Percentiles rank a stretch among this genome's conserved stretches.
Conservation (phyloP, 192 early-diverging fungal species). For the Coemansia sp. region DNA sequence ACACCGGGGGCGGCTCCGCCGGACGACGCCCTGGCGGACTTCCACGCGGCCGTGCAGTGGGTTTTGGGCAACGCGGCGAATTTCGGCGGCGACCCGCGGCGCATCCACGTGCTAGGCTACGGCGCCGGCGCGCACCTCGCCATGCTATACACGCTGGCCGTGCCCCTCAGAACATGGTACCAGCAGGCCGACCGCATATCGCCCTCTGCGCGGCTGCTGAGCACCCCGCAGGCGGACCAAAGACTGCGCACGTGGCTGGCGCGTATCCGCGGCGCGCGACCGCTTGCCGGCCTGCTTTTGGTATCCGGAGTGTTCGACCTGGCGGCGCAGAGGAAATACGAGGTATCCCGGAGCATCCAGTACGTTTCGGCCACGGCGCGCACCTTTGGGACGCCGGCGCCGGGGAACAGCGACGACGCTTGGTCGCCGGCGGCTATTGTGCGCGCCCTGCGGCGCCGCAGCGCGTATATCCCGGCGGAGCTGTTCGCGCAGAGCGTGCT, state of each 20-base stretch:
- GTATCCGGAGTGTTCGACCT: constrained; percentile 51
- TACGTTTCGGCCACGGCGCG: constrained; percentile 37
- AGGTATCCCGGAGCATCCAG: constrained; percentile 48
- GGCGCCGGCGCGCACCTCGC: constrained; percentile 52
- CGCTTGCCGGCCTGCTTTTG: constrained; percentile 43
- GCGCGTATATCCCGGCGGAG: constrained; percentile 34
- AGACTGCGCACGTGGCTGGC: constrained; percentile 28
- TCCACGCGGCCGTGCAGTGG: constrained; percentile 50
- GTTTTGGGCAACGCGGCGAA: constrained; percentile 44
- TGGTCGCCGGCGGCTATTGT: constrained; percentile 49
- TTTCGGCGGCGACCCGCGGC: constrained; percentile 46
- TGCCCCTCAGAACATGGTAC: constrained; percentile 49
- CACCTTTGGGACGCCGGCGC: constrained; percentile 18
- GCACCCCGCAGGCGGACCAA: constrained; percentile 29
- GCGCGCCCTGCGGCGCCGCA: constrained; percentile 36
- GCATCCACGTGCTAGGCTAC: constrained; percentile 46
- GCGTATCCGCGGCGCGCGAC: constrained; percentile 28
- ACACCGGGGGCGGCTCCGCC: constrained; percentile 24
- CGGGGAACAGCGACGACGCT: constrained; percentile 35
- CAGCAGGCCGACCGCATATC: constrained; percentile 50
- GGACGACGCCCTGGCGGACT: constrained; percentile 40
- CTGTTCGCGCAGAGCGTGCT: constrained; percentile 40
- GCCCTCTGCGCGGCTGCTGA: constrained; percentile 38
- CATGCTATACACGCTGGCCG: constrained; percentile 50
- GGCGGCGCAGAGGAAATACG: constrained; percentile 45